A percentile compares a stretch with the other conserved stretches of the same genome.
phyloP scores from a whole-genome alignment of 176 grass and related monocot genomes.

The Ampelocalamus luodianensis region DNA sequence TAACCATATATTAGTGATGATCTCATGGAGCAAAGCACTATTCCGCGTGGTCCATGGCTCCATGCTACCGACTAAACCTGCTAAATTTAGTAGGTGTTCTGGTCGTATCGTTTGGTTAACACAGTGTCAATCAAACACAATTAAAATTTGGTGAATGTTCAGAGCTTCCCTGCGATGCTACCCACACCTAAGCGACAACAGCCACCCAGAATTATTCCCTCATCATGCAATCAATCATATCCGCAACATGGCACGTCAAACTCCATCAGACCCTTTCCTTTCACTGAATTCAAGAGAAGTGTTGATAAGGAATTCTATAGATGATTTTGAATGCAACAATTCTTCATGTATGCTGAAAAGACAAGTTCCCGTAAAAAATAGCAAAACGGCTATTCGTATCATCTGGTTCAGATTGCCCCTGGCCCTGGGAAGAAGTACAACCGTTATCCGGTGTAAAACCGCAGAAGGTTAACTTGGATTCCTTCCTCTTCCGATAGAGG shows the following conservation, averaged over 20 bases:
- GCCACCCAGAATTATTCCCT: neutral
- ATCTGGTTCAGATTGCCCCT: too few species aligned
- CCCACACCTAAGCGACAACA: neutral
- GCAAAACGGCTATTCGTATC: neutral
- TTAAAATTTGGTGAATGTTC: neutral
- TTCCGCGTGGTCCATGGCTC: constrained; percentile 4
- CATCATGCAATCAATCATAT: neutral
- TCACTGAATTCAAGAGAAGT: neutral
- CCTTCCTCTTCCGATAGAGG: neutral
- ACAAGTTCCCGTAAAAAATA: neutral
- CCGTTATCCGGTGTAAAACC: neutral
- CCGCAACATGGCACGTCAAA: neutral
- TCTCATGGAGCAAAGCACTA: too few species aligned
- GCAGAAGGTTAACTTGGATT: neutral
- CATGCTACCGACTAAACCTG: neutral
- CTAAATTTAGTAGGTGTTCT: neutral
- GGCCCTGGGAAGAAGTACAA: too few species aligned
- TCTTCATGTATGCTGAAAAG: neutral
- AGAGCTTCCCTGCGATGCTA: neutral
- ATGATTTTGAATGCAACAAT: neutral
- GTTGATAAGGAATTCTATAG: neutral
- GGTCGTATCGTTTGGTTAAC: constrained; percentile 4
- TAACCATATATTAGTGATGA: neutral
- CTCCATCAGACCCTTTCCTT: neutral
- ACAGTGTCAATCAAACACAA: neutral